Evolutionary conservation across 768 basidiomycete species (phyloP).

Genomic region (Cantharellus cinnabarinus): DNA sequence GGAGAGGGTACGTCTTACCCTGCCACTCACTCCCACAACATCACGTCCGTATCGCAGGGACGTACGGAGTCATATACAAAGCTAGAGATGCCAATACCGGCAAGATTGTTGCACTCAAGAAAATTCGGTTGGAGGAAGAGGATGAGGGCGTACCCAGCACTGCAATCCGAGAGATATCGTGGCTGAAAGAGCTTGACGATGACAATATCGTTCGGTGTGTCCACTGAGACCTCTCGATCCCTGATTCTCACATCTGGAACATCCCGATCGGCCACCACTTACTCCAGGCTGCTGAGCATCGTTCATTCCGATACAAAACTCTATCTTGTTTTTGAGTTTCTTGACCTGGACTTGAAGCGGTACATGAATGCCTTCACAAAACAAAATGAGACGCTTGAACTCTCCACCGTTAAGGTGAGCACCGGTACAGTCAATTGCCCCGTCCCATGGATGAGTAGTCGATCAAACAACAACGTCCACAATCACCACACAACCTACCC

Average conservation of each 20-base stretch:
- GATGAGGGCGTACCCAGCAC: conserved; percentile 98
- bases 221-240: no score
- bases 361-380: conserved; percentile 68
- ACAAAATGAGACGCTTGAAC: not conserved
- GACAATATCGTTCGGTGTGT: conserved; percentile 78
- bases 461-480: no score
- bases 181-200: conserved; percentile 90
- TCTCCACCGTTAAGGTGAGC: conserved; percentile 45
- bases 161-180: conserved; percentile 92
- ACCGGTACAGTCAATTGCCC: not conserved
- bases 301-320: conserved; percentile 94
- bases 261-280: not conserved
- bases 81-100: conserved; percentile 64
- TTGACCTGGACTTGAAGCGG: conserved; percentile 89
- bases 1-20: conserved; percentile 43
- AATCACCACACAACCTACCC: no score
- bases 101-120: conserved; percentile 88
- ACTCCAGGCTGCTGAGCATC: conserved; percentile 69
- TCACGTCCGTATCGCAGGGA: conserved; percentile 32
- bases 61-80: conserved; percentile 97
- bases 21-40: not conserved
- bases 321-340: conserved; percentile 93
- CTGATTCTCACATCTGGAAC: not conserved
- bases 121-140: conserved; percentile 93
- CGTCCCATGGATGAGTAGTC: no score